These are phyloP conservation scores for Penicillium sp. DNA, from an alignment of 2,329 filamentous ascomycete species.

Conservation along the genomic window DNA sequence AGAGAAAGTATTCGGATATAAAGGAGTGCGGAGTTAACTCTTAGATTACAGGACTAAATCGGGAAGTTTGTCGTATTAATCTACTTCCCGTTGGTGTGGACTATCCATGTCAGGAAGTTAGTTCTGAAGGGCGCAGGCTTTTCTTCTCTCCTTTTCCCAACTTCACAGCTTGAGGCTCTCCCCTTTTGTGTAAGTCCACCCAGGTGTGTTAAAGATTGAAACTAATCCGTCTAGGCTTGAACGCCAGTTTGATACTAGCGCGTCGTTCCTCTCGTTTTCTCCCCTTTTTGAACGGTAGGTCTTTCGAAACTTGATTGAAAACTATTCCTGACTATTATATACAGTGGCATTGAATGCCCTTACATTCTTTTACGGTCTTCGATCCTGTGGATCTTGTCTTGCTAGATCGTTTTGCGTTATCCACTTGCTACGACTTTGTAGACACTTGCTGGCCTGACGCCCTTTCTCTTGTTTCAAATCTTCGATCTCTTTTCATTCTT, in stretches of 20 bases:
- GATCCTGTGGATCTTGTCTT: slow-evolving; percentile 15
- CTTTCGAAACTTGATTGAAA: background rate
- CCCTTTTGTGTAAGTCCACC: slow-evolving; percentile 14
- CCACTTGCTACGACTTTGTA: background rate
- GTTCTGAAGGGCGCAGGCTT: background rate
- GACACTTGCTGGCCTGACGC: background rate
- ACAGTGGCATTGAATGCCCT: slow-evolving; percentile 36
- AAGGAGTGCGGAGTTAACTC: background rate
- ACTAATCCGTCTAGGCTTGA: slow-evolving; percentile 14
- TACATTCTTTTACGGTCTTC: slow-evolving; percentile 24
- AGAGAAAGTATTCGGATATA: too few relatives aligned
- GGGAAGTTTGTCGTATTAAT: slow-evolving; percentile 5
- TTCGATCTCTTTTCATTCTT: slow-evolving; percentile 3
- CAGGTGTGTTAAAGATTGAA: slow-evolving; percentile 12
- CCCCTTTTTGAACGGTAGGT: slow-evolving; percentile 21
- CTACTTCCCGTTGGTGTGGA: slow-evolving; percentile 3
- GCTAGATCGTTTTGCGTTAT: slow-evolving; percentile 11
- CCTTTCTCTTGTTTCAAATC: slow-evolving; percentile 8
- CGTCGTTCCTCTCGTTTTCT: slow-evolving; percentile 22
- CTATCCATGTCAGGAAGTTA: background rate
- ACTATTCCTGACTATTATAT: background rate
- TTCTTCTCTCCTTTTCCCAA: slow-evolving; percentile 17
- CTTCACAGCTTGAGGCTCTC: slow-evolving; percentile 33
- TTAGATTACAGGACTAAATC: background rate
- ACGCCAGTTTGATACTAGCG: slow-evolving; percentile 30